Evolutionary conservation across 2,329 filamentous ascomycete species (phyloP).

Genomic region (Dactylella cylindrospora): DNA sequence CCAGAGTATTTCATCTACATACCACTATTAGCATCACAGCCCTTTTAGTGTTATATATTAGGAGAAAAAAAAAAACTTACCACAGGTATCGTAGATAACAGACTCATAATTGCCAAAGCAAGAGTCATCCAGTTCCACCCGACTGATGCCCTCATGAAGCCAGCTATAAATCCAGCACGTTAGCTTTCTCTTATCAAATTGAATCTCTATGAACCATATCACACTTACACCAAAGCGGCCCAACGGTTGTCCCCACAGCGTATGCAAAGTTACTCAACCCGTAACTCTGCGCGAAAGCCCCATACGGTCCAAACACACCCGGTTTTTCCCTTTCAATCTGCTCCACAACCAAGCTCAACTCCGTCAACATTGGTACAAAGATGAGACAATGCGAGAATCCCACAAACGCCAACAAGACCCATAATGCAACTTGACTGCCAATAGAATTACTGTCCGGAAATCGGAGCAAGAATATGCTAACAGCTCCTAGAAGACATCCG

Average conservation of each 20-base stretch:
- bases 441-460: constrained; percentile 13
- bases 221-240: constrained; percentile 40
- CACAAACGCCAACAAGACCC: constrained; percentile 24
- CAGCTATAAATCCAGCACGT: constrained; percentile 12
- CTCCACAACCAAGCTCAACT: constrained; percentile 41
- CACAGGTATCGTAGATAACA: constrained; percentile 17
- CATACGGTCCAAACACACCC: constrained; percentile 37
- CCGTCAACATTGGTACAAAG: constrained; percentile 35
- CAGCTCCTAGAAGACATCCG: constrained; percentile 10
- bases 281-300: constrained; percentile 42
- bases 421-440: constrained; percentile 26
- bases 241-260: constrained; percentile 35
- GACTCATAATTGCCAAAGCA: constrained; percentile 19
- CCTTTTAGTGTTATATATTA: neutral
- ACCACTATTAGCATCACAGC: neutral
- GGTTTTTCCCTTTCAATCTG: constrained; percentile 41
- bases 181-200: neutral
- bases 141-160: constrained; percentile 31
- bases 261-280: constrained; percentile 40
- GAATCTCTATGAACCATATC: neutral
- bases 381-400: constrained; percentile 34
- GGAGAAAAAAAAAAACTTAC: constrained; percentile 6
- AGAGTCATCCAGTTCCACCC: constrained; percentile 37
- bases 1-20: constrained; percentile 20
- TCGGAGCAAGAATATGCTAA: constrained; percentile 14